A percentile compares a stretch with the other conserved stretches of the same genome.
Evolutionary conservation across 2,329 filamentous ascomycete species (phyloP).

Genomic region (Saccharata proteae): DNA sequence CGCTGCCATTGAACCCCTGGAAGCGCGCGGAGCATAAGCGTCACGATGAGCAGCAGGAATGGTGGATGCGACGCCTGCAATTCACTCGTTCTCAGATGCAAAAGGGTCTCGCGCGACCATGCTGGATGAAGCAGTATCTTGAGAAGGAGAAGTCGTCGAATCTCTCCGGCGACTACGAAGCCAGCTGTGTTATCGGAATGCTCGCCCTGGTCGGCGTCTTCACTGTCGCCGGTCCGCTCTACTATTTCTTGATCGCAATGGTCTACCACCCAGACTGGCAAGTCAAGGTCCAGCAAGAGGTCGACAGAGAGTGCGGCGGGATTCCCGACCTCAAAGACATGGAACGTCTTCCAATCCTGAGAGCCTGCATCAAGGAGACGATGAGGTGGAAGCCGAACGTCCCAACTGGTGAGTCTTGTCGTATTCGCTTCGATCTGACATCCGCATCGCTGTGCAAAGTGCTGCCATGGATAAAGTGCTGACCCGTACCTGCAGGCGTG

Average conservation of each 20-base stretch:
- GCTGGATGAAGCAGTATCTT: slow-evolving; percentile 31
- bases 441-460: neutral
- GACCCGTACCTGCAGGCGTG: too few relatives aligned
- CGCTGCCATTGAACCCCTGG: slow-evolving; percentile 40
- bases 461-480: too few relatives aligned
- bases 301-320: slow-evolving; percentile 41
- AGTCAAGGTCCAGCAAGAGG: slow-evolving; percentile 42
- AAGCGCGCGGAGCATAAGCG: slow-evolving; percentile 40
- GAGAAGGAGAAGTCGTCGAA: slow-evolving; percentile 25
- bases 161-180: slow-evolving; percentile 25
- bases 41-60: slow-evolving; percentile 40
- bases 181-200: slow-evolving; percentile 27
- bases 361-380: slow-evolving; percentile 47
- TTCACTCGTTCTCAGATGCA: slow-evolving; percentile 29
- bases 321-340: slow-evolving; percentile 41
- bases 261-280: slow-evolving; percentile 39
- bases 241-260: slow-evolving; percentile 25
- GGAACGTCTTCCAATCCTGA: slow-evolving; percentile 38
- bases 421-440: neutral
- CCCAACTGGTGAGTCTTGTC: slow-evolving; percentile 18
- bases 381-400: slow-evolving; percentile 47
- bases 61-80: slow-evolving; percentile 39
- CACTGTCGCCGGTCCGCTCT: slow-evolving; percentile 25
- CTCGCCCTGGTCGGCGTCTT: slow-evolving; percentile 28
- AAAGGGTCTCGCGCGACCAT: slow-evolving; percentile 27